phyloP scores from a whole-genome alignment of 129 eudicot species.

The Saussurea involucrata region DNA sequence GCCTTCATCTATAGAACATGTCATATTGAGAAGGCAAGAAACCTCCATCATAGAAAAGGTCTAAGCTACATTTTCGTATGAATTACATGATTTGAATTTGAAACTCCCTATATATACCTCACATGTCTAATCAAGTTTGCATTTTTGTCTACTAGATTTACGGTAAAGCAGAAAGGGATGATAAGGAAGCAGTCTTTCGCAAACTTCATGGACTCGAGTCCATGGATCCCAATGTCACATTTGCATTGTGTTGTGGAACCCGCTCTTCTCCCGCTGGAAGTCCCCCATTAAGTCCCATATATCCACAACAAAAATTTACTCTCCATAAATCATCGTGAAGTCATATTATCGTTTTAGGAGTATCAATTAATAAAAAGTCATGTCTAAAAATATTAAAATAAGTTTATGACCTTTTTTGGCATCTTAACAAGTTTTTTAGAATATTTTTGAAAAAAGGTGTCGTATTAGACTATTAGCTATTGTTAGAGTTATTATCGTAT shows the following conservation, averaged over 20 bases:
- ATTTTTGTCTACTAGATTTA: constrained; percentile 20
- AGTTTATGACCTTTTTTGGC: too few species aligned
- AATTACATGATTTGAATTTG: too few species aligned
- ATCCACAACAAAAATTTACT: neutral
- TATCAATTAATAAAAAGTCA: too few species aligned
- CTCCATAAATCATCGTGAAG: neutral
- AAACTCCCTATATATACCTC: neutral
- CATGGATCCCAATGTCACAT: constrained; percentile 66
- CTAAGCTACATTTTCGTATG: neutral
- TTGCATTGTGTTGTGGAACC: constrained; percentile 89
- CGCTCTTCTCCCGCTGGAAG: constrained; percentile 88
- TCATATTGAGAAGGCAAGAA: constrained; percentile 65
- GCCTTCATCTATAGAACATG: constrained; percentile 47
- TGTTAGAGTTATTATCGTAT: too few species aligned
- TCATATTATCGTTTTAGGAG: neutral
- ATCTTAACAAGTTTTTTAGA: too few species aligned
- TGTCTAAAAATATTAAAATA: too few species aligned
- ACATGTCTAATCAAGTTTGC: neutral
- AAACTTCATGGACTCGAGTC: constrained; percentile 64
- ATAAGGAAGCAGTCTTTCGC: constrained; percentile 43
- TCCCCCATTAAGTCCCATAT: neutral
- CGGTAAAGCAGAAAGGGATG: constrained; percentile 46
- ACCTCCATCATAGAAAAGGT: constrained; percentile 62
- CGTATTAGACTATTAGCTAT: too few species aligned
- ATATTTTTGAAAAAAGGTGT: too few species aligned